A percentile compares a stretch with the other conserved stretches of the same genome.
phyloP scores from a whole-genome alignment of 495 filamentous ascomycete species.

The Hyaloscypha finlandica region DNA sequence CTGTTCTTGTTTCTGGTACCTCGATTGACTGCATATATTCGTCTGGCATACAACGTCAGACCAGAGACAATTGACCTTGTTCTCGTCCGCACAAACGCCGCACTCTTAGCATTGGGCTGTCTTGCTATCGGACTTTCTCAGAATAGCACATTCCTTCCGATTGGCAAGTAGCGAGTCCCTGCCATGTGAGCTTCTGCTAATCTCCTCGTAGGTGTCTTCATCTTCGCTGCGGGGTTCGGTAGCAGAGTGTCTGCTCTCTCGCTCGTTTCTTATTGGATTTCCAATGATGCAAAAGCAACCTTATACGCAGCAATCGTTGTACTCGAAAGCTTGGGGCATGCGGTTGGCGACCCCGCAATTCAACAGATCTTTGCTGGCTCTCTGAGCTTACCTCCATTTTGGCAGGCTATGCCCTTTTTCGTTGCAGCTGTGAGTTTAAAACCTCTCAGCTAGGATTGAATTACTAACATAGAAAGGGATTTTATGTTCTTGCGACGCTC shows the following conservation, averaged over 20 bases:
- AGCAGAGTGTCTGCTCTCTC: conserved; percentile 29
- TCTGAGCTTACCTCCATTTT: conserved; percentile 16
- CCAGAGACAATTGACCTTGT: conserved; percentile 27
- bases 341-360: conserved; percentile 30
- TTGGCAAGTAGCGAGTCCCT: conserved; percentile 22
- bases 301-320: conserved; percentile 30
- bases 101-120: conserved; percentile 24
- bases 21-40: conserved; percentile 14
- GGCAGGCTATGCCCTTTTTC: conserved; percentile 31
- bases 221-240: conserved; percentile 31
- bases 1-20: conserved; percentile 31
- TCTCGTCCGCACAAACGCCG: conserved; percentile 22
- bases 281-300: conserved; percentile 25
- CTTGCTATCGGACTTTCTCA: conserved; percentile 22
- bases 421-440: conserved; percentile 28
- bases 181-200: neutral
- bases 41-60: conserved; percentile 14
- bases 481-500: conserved; percentile 10
- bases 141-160: conserved; percentile 10
- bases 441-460: neutral
- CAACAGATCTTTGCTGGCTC: conserved; percentile 27
- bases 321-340: conserved; percentile 31
- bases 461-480: conserved; percentile 17
- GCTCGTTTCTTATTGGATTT: conserved; percentile 31
- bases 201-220: conserved; percentile 17